Base-by-base conservation (phyloP, 768 basidiomycete genomes). In the Lactarius sp. region DNA sequence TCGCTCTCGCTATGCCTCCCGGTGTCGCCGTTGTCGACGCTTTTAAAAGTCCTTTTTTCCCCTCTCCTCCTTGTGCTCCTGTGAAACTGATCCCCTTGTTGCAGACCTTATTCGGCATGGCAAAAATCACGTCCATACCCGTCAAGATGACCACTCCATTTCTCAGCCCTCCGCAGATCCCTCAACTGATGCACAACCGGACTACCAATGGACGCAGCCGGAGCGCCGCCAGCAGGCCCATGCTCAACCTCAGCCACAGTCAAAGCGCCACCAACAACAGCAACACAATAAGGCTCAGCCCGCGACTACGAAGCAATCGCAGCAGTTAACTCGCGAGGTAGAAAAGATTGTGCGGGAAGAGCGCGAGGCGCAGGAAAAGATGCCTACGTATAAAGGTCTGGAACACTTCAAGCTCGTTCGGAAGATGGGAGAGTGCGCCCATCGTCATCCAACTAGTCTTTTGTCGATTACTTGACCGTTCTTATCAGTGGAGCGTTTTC, bases 341-440 rank as follows among this genome's bases (percentile, higher is more conserved):
- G 85, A 91, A 71, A 77, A 81, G 62, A 85, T 92, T 65, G 85
- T 90, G 42, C 79, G 86, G 66, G 87, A 94, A 71, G 90, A 91
- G 71, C 82, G 85, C 41, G 81, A 87, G 70, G 79, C 83, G 49
- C 87, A 85, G 74, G 77, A 79, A 46, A 89, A 84, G 75, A 85
- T 96, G 88, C 94, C 94, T n/a, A 71, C 74, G 1, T 90, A 95
- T 77, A 85, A 84, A 70, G 95, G 92, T 16, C 83, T 94, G 33
- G 92, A 94, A 73, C 82, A 83, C 67, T 94, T 83, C 73, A 82
- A 80, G 65, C 80, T 94, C 18, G 54, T 89, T 7, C 85, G 88
- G 58, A 93, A 92, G 81, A 94, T 94, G 92, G 93, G 92, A 79
- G 92, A 94, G 92, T 94, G 66, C 74, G 92, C 87, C 42, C 27